Percentiles rank a stretch among this genome's conserved stretches.
Conservation (phyloP, 139 green algal genomes). For the Micractinium sp. region DNA sequence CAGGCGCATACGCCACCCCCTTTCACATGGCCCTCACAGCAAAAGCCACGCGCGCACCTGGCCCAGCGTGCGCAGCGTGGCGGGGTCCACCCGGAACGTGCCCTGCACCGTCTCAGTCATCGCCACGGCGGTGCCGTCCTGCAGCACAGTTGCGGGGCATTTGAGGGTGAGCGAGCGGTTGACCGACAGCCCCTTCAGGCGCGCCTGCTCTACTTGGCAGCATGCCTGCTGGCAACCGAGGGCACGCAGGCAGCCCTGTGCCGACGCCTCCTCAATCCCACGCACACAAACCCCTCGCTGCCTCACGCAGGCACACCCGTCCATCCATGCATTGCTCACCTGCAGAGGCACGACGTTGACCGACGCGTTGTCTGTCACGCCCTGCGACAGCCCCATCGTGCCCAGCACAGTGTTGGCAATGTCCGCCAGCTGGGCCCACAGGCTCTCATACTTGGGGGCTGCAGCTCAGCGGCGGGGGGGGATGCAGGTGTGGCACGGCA, state of each 20-base stretch:
- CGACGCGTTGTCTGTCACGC: constrained; percentile 80
- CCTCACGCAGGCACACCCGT: too few relatives aligned
- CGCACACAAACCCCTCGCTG: too few relatives aligned
- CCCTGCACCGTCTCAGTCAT: constrained; percentile 69
- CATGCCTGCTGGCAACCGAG: too few relatives aligned
- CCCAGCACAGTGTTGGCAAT: constrained; percentile 31
- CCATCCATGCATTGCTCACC: too few relatives aligned
- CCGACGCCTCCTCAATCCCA: too few relatives aligned
- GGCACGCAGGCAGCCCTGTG: too few relatives aligned
- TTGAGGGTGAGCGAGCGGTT: too few relatives aligned
- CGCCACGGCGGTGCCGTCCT: constrained; percentile 50
- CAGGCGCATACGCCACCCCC: too few relatives aligned
- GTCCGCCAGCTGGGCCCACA: constrained; percentile 23
- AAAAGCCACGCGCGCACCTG: constrained; percentile 29
- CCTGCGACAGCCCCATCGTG: constrained; percentile 33
- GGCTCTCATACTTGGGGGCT: constrained; percentile 22
- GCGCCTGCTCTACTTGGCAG: too few relatives aligned
- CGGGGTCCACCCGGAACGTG: constrained; percentile 59
- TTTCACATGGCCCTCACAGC: too few relatives aligned
- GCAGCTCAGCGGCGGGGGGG: not conserved
- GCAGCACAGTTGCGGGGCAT: not conserved
- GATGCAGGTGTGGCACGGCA: not conserved
- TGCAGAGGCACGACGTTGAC: constrained; percentile 67
- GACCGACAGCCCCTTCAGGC: too few relatives aligned
- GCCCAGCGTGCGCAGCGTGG: constrained; percentile 59